Evolutionary conservation across 1,284 basidiomycete species (phyloP).

Genomic region (Porodaedalea pini): DNA sequence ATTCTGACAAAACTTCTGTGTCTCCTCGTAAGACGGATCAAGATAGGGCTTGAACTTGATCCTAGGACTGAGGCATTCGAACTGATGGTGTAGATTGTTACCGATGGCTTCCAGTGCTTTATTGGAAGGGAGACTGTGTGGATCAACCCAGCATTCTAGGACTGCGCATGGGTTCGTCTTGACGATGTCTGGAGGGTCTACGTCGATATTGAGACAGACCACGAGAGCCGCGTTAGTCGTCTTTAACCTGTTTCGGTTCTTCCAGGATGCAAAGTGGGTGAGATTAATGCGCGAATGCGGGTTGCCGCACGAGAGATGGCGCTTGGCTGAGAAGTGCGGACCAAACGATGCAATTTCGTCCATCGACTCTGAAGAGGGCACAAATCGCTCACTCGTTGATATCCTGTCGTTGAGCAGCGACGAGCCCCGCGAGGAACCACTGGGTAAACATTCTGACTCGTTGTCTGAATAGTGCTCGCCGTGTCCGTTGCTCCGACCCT

Average conservation of each 20-base stretch:
- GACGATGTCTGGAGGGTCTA: constrained; percentile 95
- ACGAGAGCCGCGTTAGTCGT: constrained; percentile 93
- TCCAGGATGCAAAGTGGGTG: constrained; percentile 72
- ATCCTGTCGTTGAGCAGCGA: constrained; percentile 14
- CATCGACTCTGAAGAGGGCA: constrained; percentile 21
- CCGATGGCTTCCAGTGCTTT: constrained; percentile 91
- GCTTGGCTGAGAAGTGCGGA: constrained; percentile 71
- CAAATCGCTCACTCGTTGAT: constrained; percentile 14
- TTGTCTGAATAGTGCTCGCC: constrained; percentile 15
- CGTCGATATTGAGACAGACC: constrained; percentile 94
- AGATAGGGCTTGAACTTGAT: constrained; percentile 90
- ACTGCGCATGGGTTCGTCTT: constrained; percentile 97
- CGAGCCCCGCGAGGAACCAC: constrained; percentile 5
- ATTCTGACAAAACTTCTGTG: constrained; percentile 85
- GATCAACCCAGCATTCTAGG: constrained; percentile 97
- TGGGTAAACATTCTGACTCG: constrained; percentile 4
- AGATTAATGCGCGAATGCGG: constrained; percentile 66
- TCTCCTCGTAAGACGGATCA: constrained; percentile 93
- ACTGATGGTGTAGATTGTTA: constrained; percentile 91
- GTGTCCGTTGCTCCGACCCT: constrained; percentile 11
- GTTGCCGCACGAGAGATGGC: constrained; percentile 85
- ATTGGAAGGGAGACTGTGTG: constrained; percentile 80
- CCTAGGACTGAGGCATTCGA: constrained; percentile 89
- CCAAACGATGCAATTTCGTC: constrained; percentile 26
- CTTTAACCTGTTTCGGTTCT: constrained; percentile 79